Evolutionary conservation across 1,284 basidiomycete genomes (phyloP).

Genomic region (Sporisorium sorghi): DNA sequence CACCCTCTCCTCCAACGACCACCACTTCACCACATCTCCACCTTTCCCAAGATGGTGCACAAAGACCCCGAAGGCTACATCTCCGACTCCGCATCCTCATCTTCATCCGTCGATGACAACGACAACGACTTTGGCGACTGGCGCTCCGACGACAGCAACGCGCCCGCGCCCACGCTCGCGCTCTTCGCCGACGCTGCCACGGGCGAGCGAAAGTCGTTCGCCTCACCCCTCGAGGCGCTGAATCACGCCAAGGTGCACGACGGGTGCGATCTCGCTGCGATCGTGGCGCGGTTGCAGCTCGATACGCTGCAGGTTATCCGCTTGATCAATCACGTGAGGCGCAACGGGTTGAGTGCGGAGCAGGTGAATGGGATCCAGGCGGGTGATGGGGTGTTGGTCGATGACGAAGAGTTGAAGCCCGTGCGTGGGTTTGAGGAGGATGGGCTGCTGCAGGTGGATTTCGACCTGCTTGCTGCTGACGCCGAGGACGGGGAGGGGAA

Average conservation of each 20-base stretch:
- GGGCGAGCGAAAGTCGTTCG: conserved; percentile 34
- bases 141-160: conserved; percentile 29
- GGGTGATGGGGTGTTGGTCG: conserved; percentile 39
- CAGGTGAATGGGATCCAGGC: conserved; percentile 33
- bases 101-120: conserved; percentile 41
- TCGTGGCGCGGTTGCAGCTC: conserved; percentile 47
- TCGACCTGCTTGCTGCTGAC: conserved; percentile 41
- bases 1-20: background rate
- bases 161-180: conserved; percentile 23
- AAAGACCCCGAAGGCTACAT: conserved; percentile 36
- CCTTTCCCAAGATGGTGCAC: conserved; percentile 38
- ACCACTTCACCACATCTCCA: background rate
- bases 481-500: too few species aligned
- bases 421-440: conserved; percentile 65
- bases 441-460: conserved; percentile 64
- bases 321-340: conserved; percentile 63
- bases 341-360: conserved; percentile 29
- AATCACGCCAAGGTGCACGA: conserved; percentile 45
- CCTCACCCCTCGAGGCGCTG: conserved; percentile 52
- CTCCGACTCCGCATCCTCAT: conserved; percentile 23
- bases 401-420: conserved; percentile 63
- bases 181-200: conserved; percentile 22
- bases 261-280: conserved; percentile 54
- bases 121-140: conserved; percentile 57
- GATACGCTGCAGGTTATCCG: conserved; percentile 66